These are phyloP conservation scores for Amanita jacksonii DNA, from an alignment of 768 basidiomycete genomes.

Conservation along the genomic window DNA sequence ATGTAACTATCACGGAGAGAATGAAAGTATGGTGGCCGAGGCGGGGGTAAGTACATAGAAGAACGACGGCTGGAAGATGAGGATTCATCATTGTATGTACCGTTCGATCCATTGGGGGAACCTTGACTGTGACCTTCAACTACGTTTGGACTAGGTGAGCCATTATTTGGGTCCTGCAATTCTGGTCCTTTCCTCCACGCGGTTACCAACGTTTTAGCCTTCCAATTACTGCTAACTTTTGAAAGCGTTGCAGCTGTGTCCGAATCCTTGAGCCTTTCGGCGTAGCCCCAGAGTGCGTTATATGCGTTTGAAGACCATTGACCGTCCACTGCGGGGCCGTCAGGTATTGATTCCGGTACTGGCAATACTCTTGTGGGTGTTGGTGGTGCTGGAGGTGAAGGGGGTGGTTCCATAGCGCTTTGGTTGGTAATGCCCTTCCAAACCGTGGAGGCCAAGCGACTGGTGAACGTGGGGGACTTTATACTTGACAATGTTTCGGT, in stretches of 20 bases:
- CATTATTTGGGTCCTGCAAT: not conserved
- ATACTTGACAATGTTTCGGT: constrained; percentile 29
- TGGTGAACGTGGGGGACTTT: constrained; percentile 29
- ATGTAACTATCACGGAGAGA: constrained; percentile 49
- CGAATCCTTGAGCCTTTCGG: constrained; percentile 65
- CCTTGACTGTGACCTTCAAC: not conserved
- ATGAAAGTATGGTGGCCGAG: constrained; percentile 48
- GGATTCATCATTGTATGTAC: not conserved
- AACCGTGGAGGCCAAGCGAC: constrained; percentile 51
- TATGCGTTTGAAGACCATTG: constrained; percentile 13
- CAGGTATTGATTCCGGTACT: constrained; percentile 10
- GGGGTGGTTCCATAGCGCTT: constrained; percentile 49
- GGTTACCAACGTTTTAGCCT: constrained; percentile 48
- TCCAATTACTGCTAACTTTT: constrained; percentile 71
- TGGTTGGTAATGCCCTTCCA: constrained; percentile 76
- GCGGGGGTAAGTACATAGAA: constrained; percentile 39
- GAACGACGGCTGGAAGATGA: not conserved
- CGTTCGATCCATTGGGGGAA: not conserved
- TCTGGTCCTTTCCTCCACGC: constrained; percentile 24
- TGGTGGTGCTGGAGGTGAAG: constrained; percentile 17
- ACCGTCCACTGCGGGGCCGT: constrained; percentile 11
- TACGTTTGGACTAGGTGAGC: constrained; percentile 8
- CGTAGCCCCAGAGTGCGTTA: constrained; percentile 55
- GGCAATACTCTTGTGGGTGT: constrained; percentile 11
- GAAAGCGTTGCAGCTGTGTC: constrained; percentile 61